Evolutionary conservation across 2,329 filamentous ascomycete species (phyloP), one percentile per base, ranked within the genome.

Genomic region (Trichoderma sp.): DNA sequence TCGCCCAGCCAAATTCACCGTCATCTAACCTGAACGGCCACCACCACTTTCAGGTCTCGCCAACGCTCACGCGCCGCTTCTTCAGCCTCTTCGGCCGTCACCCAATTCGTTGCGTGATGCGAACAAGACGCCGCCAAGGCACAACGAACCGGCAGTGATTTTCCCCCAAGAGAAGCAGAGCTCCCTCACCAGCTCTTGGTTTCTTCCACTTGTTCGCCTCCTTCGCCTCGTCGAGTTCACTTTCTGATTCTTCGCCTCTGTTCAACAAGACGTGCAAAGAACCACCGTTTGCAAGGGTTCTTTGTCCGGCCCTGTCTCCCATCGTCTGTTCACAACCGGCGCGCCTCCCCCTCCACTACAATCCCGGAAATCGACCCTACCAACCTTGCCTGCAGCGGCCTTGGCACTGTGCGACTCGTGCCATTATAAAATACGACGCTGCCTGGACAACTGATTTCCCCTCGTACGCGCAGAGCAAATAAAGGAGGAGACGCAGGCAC

Each of bases 71-170:
- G 48, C 59, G 59, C 59, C 58, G 34, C 34, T 39, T 45, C 47
- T 56, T 48, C 59, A 62, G n/a, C 59, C 19, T 43, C 30, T n/a
- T 41, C 39, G 21, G 28, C 55, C n/a, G 39, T 45, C 57, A 60
- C 45, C 57, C 57, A 60, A 60, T n/a, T 34, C 45, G 57, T 60
- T 62, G 59, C 59, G 59, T 62, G 59, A 62, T 62, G 59, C 48
- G 52, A 62, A 45, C 48, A 48, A 62, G 41, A 17, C 57, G 30
- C 45, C 41, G 30, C 45, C 34, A 43, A 24, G 39, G 48, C 24
- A 24, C 44, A 28, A 9, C 56, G 45, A 50, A 60, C 21, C n/a
- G 59, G 39, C n/a, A 44, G 4, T 62, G 34, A 60, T 39, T 43
- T 52, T 45, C 14, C 34, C 19, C 26, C 26, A 60, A 48, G n/a